Evolutionary conservation across 768 basidiomycete genomes (phyloP).

Genomic region (Chalciporus pseudorubinellus): DNA sequence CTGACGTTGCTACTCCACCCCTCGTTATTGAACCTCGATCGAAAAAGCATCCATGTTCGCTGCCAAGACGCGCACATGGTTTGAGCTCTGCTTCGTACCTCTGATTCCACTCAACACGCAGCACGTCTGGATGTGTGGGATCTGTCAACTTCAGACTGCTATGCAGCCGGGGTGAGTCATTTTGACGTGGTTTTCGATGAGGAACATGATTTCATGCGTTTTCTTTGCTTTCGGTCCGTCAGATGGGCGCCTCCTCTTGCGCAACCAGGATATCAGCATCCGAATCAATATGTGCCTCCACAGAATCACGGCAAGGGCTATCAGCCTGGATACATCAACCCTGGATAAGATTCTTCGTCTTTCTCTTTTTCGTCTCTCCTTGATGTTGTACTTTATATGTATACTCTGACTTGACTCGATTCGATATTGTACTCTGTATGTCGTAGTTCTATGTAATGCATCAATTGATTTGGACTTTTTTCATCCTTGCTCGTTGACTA

Average conservation of each 20-base stretch:
- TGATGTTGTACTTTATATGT: neutral
- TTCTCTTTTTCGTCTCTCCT: neutral
- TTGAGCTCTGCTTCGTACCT: conserved; percentile 74
- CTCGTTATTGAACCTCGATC: neutral
- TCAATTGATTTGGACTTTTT: neutral
- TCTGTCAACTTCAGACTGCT: conserved; percentile 63
- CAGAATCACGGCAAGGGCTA: conserved; percentile 21
- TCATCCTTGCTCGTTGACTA: conserved; percentile 5
- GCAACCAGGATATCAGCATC: conserved; percentile 39
- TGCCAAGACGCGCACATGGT: conserved; percentile 68
- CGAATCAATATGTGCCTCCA: conserved; percentile 17
- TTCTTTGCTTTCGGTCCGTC: neutral
- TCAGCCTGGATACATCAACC: conserved; percentile 28
- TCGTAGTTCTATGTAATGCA: neutral
- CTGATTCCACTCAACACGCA: conserved; percentile 61
- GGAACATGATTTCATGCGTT: neutral
- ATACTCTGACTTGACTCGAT: neutral
- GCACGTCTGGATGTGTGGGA: conserved; percentile 68
- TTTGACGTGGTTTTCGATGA: neutral
- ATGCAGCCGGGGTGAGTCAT: conserved; percentile 48
- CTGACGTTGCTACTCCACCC: neutral
- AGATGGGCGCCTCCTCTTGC: conserved; percentile 38
- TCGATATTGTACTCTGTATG: neutral
- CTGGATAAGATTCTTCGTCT: conserved; percentile 8
- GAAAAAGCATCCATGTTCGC: conserved; percentile 53